Conservation (phyloP, 805 yeast species). For the Cyberlindnera mrakii region DNA sequence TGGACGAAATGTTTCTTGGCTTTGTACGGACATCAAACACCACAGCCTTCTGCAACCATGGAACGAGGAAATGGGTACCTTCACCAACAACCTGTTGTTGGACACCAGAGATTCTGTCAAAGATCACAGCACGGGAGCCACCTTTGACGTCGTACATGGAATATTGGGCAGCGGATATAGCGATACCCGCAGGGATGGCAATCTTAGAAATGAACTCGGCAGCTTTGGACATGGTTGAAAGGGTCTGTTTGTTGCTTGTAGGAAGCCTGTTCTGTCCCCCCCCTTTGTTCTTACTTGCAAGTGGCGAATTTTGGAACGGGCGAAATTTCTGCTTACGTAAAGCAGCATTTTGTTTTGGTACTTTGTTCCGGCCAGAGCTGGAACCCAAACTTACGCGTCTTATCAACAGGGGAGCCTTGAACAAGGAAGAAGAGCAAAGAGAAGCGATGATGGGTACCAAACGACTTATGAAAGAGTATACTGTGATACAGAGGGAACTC, state of each 20-base stretch:
- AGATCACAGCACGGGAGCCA: conserved; percentile 92
- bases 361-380: too few species aligned
- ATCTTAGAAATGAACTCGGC: conserved; percentile 38
- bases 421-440: too few species aligned
- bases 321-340: neutral
- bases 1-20: conserved; percentile 88
- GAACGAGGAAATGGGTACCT: conserved; percentile 92
- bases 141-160: conserved; percentile 94
- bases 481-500: conserved; percentile 26
- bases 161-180: conserved; percentile 66
- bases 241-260: neutral
- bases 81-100: conserved; percentile 87
- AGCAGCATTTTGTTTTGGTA: neutral
- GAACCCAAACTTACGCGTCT: conserved; percentile 4
- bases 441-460: conserved; percentile 22
- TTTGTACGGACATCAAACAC: conserved; percentile 91
- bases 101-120: conserved; percentile 88
- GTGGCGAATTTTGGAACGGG: conserved; percentile 1
- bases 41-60: conserved; percentile 93
- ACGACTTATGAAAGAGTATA: conserved; percentile 33
- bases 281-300: neutral
- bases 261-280: too few species aligned
- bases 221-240: conserved; percentile 31
- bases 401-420: neutral
- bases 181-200: conserved; percentile 68